Conservation (phyloP, 139 green algal species). For the Micractinium sp. region DNA sequence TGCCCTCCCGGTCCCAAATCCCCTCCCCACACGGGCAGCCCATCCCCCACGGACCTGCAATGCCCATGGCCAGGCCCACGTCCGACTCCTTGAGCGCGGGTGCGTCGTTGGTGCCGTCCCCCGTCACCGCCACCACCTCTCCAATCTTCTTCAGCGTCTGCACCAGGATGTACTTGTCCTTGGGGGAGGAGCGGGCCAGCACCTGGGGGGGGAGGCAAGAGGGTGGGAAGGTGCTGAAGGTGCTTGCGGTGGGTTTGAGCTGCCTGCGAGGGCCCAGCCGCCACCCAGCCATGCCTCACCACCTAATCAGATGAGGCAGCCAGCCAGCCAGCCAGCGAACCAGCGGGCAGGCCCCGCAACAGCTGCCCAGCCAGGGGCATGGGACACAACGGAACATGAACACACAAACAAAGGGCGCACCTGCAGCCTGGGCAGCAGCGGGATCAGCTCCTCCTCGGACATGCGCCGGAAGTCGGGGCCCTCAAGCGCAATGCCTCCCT, state of each 20-base stretch:
- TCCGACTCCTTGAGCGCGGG: conserved; percentile 95
- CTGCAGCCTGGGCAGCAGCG: conserved; percentile 80
- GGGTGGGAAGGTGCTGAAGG: not conserved
- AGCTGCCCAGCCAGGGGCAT: no score
- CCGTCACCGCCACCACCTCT: conserved; percentile 95
- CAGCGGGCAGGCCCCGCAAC: no score
- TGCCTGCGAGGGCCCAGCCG: no score
- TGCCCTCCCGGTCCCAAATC: no score
- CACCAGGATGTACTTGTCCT: conserved; percentile 82
- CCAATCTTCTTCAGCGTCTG: conserved; percentile 82
- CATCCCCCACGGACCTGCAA: conserved; percentile 75
- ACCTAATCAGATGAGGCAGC: not conserved
- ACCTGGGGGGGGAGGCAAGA: not conserved
- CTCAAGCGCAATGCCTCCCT: conserved; percentile 83
- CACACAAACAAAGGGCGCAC: conserved; percentile 59
- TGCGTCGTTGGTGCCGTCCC: conserved; percentile 98
- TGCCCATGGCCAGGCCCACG: conserved; percentile 99
- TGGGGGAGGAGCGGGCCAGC: conserved; percentile 14
- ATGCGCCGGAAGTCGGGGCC: conserved; percentile 89
- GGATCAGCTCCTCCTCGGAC: conserved; percentile 77
- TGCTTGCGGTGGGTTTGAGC: no score
- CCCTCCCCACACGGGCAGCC: no score
- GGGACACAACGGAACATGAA: no score
- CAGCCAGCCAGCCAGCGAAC: not conserved
- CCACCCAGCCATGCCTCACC: no score